Conservation (phyloP, 192 early-diverging fungal species). For the Backusella parvicylindrica region DNA sequence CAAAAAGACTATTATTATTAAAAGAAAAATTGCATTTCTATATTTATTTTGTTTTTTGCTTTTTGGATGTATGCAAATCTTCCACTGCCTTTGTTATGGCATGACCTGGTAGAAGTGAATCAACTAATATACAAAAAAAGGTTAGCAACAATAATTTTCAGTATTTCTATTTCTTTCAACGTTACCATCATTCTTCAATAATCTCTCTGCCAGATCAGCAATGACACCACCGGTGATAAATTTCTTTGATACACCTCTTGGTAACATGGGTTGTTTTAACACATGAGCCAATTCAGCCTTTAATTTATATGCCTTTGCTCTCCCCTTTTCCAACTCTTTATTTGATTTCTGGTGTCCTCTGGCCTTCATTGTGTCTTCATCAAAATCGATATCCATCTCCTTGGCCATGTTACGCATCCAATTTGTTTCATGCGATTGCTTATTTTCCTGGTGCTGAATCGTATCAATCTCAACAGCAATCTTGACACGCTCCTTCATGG, state of each 20-base stretch:
- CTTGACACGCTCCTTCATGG: slow-evolving; percentile 72
- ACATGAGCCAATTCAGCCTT: slow-evolving; percentile 42
- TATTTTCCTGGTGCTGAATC: slow-evolving; percentile 73
- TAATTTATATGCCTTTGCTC: slow-evolving; percentile 42
- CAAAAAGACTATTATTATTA: no score
- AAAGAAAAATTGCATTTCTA: no score
- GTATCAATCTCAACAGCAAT: slow-evolving; percentile 82
- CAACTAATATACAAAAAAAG: not conserved
- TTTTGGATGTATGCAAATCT: slow-evolving; percentile 2
- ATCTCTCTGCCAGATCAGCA: slow-evolving; percentile 58
- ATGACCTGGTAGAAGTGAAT: slow-evolving; percentile 4
- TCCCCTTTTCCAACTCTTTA: slow-evolving; percentile 37
- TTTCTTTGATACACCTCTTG: slow-evolving; percentile 50
- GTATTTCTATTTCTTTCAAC: not conserved
- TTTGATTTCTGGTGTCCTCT: slow-evolving; percentile 37
- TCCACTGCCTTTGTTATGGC: slow-evolving; percentile 4
- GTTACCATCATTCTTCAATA: slow-evolving; percentile 43
- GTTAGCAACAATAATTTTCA: no score
- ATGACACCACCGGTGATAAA: slow-evolving; percentile 65
- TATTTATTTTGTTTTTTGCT: not conserved
- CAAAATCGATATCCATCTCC: slow-evolving; percentile 77
- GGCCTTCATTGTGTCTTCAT: slow-evolving; percentile 56
- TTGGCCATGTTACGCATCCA: slow-evolving; percentile 80
- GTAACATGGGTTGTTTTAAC: slow-evolving; percentile 44
- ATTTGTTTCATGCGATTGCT: slow-evolving; percentile 60